Percentiles rank a stretch among this genome's conserved stretches.
phyloP scores from a whole-genome alignment of 768 basidiomycete species.

The Sarcodon sp. region DNA sequence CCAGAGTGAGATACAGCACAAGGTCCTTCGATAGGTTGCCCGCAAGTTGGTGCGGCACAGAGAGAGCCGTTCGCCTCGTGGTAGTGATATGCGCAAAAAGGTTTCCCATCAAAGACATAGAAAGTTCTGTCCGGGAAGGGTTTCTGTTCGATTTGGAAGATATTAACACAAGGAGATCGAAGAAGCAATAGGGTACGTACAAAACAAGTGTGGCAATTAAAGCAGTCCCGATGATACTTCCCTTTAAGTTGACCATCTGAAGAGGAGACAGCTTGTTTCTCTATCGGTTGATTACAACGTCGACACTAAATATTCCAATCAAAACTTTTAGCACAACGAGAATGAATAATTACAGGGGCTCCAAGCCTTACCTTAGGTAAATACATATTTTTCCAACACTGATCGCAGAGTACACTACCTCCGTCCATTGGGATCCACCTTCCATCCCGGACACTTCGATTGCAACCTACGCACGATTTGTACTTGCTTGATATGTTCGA shows the following conservation, averaged over 20 bases:
- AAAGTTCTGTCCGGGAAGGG: slow-evolving; percentile 88
- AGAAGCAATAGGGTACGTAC: slow-evolving; percentile 24
- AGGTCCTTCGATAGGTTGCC: slow-evolving; percentile 86
- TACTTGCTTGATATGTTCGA: slow-evolving; percentile 3
- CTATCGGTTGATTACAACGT: slow-evolving; percentile 76
- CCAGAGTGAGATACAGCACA: slow-evolving; percentile 81
- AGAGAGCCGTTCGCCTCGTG: slow-evolving; percentile 86
- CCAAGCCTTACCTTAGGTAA: slow-evolving; percentile 63
- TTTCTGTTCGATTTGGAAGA: slow-evolving; percentile 30
- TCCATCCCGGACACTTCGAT: slow-evolving; percentile 59
- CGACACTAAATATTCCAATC: slow-evolving; percentile 46
- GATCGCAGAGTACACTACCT: slow-evolving; percentile 73
- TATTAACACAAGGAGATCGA: background rate
- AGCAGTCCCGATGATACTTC: slow-evolving; percentile 89
- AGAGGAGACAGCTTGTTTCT: slow-evolving; percentile 83
- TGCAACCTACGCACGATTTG: slow-evolving; percentile 51
- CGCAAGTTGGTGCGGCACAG: slow-evolving; percentile 67
- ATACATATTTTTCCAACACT: slow-evolving; percentile 95
- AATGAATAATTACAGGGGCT: background rate
- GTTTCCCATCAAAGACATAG: slow-evolving; percentile 85
- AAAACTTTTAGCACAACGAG: slow-evolving; percentile 1
- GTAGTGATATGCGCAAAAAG: slow-evolving; percentile 87
- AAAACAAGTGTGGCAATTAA: slow-evolving; percentile 77
- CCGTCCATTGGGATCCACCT: slow-evolving; percentile 72
- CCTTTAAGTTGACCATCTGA: slow-evolving; percentile 92